Conservation (phyloP, 352 stramenopile genomes). For the Pythium phragmitis region DNA sequence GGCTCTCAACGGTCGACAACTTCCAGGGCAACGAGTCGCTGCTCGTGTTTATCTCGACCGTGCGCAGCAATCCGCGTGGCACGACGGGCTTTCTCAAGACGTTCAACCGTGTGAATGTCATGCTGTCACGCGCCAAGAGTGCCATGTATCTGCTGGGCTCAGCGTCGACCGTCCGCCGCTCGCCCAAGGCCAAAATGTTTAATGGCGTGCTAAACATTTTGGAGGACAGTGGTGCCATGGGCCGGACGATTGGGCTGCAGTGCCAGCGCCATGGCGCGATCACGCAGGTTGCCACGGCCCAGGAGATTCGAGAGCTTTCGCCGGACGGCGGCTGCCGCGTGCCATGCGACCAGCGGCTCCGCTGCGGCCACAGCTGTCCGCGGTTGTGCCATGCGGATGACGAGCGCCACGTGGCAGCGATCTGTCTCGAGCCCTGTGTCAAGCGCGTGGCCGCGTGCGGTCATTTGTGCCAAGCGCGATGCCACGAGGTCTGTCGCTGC, state of each 20-base stretch:
- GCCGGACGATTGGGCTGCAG: constrained; percentile 9
- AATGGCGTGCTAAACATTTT: constrained; percentile 58
- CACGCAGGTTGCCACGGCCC: constrained; percentile 23
- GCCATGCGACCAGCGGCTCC: constrained; percentile 49
- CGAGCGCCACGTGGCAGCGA: constrained; percentile 36
- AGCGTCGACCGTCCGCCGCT: constrained; percentile 34
- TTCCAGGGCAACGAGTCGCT: constrained; percentile 79
- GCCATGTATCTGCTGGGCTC: constrained; percentile 59
- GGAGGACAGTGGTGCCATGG: constrained; percentile 32
- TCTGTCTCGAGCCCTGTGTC: constrained; percentile 60
- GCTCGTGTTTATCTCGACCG: constrained; percentile 62
- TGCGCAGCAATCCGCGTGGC: constrained; percentile 53
- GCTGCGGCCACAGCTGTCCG: constrained; percentile 48
- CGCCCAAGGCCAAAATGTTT: constrained; percentile 45
- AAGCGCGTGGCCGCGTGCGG: constrained; percentile 41
- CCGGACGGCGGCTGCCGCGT: constrained; percentile 76
- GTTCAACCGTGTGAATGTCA: constrained; percentile 68
- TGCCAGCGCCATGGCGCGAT: constrained; percentile 39
- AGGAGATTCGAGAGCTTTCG: constrained; percentile 26
- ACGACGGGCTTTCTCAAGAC: constrained; percentile 78
- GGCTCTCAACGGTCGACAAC: constrained; percentile 61
- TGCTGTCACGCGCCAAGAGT: constrained; percentile 59
- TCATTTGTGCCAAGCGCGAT: constrained; percentile 58
- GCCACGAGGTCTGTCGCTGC: constrained; percentile 61
- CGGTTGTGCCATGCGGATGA: constrained; percentile 66